A percentile compares a stretch with the other conserved stretches of the same genome.
Evolutionary conservation across 306 rosid genomes (phyloP).

Genomic region (Arachis hypogaea): DNA sequence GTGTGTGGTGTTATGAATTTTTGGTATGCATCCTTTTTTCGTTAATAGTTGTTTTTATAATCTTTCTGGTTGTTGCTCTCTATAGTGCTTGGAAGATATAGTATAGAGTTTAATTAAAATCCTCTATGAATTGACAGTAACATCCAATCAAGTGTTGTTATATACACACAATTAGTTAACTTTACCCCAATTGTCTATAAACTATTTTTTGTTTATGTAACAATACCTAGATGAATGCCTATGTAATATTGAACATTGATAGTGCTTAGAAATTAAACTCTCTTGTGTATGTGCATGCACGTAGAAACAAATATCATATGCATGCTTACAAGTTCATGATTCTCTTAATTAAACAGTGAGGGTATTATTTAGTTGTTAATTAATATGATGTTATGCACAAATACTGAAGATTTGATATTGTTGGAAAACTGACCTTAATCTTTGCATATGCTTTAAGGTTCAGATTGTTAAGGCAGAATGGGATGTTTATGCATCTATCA

Average conservation of each 20-base stretch:
- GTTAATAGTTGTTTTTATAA: too few species aligned
- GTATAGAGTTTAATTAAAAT: too few species aligned
- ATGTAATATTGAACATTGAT: too few species aligned
- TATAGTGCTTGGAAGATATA: background rate
- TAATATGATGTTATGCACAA: background rate
- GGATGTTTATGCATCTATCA: conserved; percentile 80
- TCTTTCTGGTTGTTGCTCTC: background rate
- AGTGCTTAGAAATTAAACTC: too few species aligned
- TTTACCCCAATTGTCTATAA: too few species aligned
- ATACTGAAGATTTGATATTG: background rate
- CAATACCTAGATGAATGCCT: too few species aligned
- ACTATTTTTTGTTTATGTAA: too few species aligned
- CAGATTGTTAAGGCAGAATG: conserved; percentile 59
- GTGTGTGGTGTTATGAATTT: too few species aligned
- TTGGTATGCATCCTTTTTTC: background rate
- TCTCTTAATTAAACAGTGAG: background rate
- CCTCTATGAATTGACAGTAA: too few species aligned
- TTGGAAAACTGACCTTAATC: conserved; percentile 21
- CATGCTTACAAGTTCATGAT: conserved; percentile 7
- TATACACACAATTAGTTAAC: too few species aligned
- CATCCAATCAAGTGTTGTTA: too few species aligned
- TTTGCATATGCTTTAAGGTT: conserved; percentile 48
- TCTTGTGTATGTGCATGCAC: too few species aligned
- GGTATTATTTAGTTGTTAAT: conserved; percentile 3
- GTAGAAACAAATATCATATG: background rate